A percentile compares a stretch with the other conserved stretches of the same genome.
Conservation (phyloP, 306 rosid genomes). For the Datisca glomerata region DNA sequence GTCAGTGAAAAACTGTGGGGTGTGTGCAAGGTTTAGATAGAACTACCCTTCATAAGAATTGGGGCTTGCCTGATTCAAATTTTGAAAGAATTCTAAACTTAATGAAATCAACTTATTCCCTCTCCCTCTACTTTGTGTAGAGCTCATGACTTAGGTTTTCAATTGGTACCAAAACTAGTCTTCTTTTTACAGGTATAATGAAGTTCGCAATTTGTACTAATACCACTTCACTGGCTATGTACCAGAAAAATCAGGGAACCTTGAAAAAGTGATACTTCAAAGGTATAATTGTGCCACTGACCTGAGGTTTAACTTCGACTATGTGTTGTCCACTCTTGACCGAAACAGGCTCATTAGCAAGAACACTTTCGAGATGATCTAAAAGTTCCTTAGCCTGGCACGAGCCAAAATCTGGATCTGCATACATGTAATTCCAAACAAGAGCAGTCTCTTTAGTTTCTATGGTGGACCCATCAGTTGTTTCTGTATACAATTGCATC, state of each 20-base stretch:
- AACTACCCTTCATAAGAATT: no score
- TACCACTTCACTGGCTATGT: background rate
- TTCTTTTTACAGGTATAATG: no score
- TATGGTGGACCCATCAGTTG: conserved; percentile 82
- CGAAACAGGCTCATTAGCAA: conserved; percentile 78
- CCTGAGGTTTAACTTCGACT: conserved; percentile 98
- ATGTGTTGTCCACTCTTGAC: conserved; percentile 73
- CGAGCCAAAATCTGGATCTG: conserved; percentile 82
- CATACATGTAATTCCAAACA: conserved; percentile 76
- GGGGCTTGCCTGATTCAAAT: no score
- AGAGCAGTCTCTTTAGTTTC: conserved; percentile 83
- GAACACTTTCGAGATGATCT: conserved; percentile 89
- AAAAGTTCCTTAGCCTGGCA: conserved; percentile 93
- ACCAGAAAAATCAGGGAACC: background rate
- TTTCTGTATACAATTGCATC: conserved; percentile 71
- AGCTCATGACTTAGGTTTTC: background rate
- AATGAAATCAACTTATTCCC: no score
- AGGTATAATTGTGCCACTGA: no score
- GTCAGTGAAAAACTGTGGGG: no score
- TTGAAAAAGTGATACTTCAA: no score
- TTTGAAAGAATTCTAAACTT: no score
- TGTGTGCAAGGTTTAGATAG: no score
- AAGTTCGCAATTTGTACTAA: background rate
- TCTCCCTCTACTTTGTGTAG: no score
- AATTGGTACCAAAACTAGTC: background rate